phyloP scores from a whole-genome alignment of 1,284 basidiomycete genomes.

The Ustanciosporium gigantosporum region DNA sequence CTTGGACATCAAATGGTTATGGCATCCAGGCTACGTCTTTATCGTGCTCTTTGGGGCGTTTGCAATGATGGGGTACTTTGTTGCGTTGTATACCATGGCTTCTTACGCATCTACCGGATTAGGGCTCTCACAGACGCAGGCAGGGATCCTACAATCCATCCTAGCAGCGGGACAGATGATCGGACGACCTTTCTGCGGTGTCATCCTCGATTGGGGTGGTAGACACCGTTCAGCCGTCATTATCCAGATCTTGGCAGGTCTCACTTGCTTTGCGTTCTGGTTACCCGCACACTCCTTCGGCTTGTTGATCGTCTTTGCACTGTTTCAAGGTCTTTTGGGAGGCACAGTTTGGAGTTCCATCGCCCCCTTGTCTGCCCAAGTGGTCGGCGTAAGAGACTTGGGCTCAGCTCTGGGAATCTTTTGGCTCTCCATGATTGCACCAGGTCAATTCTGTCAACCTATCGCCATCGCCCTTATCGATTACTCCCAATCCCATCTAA shows the following conservation, averaged over 20 bases:
- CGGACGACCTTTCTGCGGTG: constrained; percentile 62
- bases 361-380: constrained; percentile 59
- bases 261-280: constrained; percentile 63
- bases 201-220: constrained; percentile 62
- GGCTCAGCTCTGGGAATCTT: constrained; percentile 62
- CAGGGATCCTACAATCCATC: constrained; percentile 63
- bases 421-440: constrained; percentile 60
- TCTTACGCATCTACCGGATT: constrained; percentile 63
- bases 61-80: constrained; percentile 62
- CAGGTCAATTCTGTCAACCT: constrained; percentile 61
- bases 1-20: constrained; percentile 46
- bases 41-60: constrained; percentile 50
- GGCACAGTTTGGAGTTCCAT: constrained; percentile 62
- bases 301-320: constrained; percentile 62
- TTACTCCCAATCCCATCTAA: constrained; percentile 55
- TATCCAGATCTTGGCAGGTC: constrained; percentile 61
- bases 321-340: constrained; percentile 62
- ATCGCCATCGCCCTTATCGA: constrained; percentile 62
- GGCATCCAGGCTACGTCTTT: constrained; percentile 56
- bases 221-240: constrained; percentile 62
- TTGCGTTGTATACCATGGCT: constrained; percentile 63
- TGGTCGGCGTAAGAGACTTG: constrained; percentile 63
- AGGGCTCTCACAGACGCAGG: constrained; percentile 62
- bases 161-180: constrained; percentile 63
- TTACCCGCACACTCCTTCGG: constrained; percentile 61